Percentiles rank a stretch among this genome's conserved stretches.
These are phyloP conservation scores for Saturnispora mendoncae DNA, from an alignment of 805 yeast species.

Conservation along the genomic window DNA sequence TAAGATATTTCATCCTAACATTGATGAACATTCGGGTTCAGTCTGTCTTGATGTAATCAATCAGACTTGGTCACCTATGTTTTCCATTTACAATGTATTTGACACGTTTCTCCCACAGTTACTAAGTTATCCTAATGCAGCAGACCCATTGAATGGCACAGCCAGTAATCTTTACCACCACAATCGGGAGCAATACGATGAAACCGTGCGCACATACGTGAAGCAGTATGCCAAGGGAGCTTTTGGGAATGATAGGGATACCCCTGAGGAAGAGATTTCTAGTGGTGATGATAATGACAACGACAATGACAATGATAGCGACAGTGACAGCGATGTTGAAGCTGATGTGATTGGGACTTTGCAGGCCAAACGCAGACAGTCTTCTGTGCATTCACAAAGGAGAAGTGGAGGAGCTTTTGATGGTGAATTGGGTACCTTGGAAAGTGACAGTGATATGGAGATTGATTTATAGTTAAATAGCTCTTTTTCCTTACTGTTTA, in stretches of 20 bases:
- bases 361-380: constrained; percentile 7
- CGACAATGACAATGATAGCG: too few relatives aligned
- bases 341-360: constrained; percentile 4
- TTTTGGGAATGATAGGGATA: too few relatives aligned
- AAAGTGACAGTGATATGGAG: background rate
- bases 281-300: too few relatives aligned
- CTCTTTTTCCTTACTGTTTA: too few relatives aligned
- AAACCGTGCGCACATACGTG: constrained; percentile 66
- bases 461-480: background rate
- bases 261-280: too few relatives aligned
- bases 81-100: constrained; percentile 81
- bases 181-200: constrained; percentile 57
- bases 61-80: constrained; percentile 98
- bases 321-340: constrained; percentile 4
- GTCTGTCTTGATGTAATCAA: constrained; percentile 94
- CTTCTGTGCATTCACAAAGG: constrained; percentile 2
- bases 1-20: constrained; percentile 90
- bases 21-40: constrained; percentile 82
- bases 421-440: background rate
- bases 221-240: constrained; percentile 60
- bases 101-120: constrained; percentile 91
- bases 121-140: constrained; percentile 83
- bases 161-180: constrained; percentile 74
- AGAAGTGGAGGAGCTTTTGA: too few relatives aligned
- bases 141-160: constrained; percentile 87